phyloP scores from a whole-genome alignment of 1,284 basidiomycete species.

The Microbotryum lychnidis-dioicae region DNA sequence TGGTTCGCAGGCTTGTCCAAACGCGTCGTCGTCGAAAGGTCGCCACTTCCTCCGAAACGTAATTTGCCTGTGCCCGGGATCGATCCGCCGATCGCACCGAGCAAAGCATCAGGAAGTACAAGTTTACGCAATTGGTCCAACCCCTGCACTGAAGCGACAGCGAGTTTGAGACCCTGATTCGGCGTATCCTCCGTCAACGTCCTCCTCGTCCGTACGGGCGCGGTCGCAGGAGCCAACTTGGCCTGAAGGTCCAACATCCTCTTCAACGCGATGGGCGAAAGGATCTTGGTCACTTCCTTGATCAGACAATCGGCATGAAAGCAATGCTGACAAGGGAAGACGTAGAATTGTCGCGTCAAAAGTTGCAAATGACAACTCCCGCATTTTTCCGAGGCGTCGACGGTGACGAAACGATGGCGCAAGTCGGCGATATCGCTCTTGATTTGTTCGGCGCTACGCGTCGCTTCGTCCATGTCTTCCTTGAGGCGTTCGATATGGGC shows the following conservation, averaged over 20 bases:
- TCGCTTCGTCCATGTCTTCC: conserved; percentile 92
- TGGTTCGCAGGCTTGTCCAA: conserved; percentile 46
- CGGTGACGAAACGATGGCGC: conserved; percentile 83
- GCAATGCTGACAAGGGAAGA: conserved; percentile 78
- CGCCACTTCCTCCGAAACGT: conserved; percentile 54
- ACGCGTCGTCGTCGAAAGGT: conserved; percentile 54
- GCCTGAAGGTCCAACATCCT: conserved; percentile 75
- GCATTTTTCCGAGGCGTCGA: conserved; percentile 81
- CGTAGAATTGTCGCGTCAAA: conserved; percentile 86
- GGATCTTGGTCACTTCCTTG: conserved; percentile 80
- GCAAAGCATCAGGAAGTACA: conserved; percentile 80
- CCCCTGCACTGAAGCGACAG: conserved; percentile 58
- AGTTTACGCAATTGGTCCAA: conserved; percentile 73
- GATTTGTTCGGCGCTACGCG: conserved; percentile 82
- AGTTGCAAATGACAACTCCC: conserved; percentile 67
- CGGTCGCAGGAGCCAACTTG: conserved; percentile 53
- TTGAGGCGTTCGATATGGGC: conserved; percentile 84
- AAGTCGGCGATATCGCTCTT: conserved; percentile 81
- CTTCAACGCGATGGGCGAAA: conserved; percentile 68
- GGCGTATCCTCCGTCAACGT: conserved; percentile 41
- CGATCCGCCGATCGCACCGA: conserved; percentile 41
- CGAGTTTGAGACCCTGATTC: conserved; percentile 66
- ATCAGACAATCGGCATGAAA: conserved; percentile 92
- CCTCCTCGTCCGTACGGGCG: neutral
- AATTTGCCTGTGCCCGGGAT: conserved; percentile 33